Conservation (phyloP, 2,329 filamentous ascomycete genomes). For the Sphaerulina vaccinii region DNA sequence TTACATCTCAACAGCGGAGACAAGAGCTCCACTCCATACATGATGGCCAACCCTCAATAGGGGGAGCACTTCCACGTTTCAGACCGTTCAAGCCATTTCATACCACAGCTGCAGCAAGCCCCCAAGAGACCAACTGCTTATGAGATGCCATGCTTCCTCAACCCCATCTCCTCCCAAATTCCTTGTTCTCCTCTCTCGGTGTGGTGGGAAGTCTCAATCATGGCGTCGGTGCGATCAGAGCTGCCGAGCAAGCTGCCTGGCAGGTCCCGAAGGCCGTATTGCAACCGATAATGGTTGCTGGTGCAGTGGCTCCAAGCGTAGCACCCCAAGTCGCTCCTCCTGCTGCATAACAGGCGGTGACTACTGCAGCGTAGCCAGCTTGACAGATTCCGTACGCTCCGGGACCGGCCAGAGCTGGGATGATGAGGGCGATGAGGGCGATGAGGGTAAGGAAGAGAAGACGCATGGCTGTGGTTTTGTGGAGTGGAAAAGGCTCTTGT, state of each 20-base stretch:
- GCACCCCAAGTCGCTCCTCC: conserved; percentile 46
- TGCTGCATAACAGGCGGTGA: conserved; percentile 49
- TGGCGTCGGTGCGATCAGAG: conserved; percentile 17
- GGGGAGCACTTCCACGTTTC: no score
- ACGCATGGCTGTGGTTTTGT: background rate
- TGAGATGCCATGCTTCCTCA: background rate
- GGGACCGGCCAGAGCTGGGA: background rate
- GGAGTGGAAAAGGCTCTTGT: background rate
- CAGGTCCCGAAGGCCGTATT: conserved; percentile 49
- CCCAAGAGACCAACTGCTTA: no score
- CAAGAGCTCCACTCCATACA: no score
- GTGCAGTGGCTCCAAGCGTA: conserved; percentile 41
- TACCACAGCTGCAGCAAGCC: no score
- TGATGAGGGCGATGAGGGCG: background rate
- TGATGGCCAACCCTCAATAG: no score
- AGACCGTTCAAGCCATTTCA: no score
- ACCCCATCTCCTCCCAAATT: background rate
- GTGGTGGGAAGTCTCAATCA: no score
- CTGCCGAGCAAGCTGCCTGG: conserved; percentile 44
- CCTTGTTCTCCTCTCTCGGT: no score
- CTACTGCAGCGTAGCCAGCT: conserved; percentile 46
- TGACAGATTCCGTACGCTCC: conserved; percentile 49
- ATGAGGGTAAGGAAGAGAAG: conserved; percentile 7
- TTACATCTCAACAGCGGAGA: no score
- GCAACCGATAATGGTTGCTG: conserved; percentile 45